phyloP scores from a whole-genome alignment of 148 eudicot genomes.

The Chenopodium formosanum region DNA sequence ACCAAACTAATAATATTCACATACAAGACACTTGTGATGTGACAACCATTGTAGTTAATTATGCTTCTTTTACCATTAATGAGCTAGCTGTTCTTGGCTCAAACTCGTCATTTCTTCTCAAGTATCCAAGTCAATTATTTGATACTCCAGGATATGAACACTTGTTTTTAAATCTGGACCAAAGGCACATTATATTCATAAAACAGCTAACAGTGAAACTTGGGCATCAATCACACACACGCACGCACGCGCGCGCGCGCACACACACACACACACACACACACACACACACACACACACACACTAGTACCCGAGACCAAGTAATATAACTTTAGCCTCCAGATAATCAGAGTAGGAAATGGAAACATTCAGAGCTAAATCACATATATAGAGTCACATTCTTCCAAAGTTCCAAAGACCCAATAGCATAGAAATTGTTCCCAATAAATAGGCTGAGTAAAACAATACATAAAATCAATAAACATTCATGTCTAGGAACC shows the following conservation, averaged over 20 bases:
- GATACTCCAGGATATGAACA: background rate
- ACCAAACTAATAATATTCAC: background rate
- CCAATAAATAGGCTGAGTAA: background rate
- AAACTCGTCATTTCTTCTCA: background rate
- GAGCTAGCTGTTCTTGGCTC: background rate
- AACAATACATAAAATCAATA: background rate
- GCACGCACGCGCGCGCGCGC: too few relatives aligned
- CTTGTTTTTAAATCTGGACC: background rate
- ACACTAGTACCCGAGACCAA: background rate
- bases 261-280: background rate
- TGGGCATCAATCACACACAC: background rate
- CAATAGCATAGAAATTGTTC: background rate
- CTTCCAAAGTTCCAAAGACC: background rate
- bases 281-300: too few relatives aligned
- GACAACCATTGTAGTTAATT: background rate
- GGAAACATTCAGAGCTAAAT: background rate
- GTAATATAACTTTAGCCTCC: background rate
- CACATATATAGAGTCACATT: background rate
- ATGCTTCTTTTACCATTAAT: background rate
- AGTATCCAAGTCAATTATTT: background rate
- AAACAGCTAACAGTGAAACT: background rate
- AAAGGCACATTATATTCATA: background rate
- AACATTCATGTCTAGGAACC: slow-evolving; percentile 4
- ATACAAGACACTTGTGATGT: background rate
- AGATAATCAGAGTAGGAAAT: background rate